These are phyloP conservation scores for Aspergillus fumigatiaffinis DNA, from an alignment of 2,329 filamentous ascomycete species.

Conservation along the genomic window DNA sequence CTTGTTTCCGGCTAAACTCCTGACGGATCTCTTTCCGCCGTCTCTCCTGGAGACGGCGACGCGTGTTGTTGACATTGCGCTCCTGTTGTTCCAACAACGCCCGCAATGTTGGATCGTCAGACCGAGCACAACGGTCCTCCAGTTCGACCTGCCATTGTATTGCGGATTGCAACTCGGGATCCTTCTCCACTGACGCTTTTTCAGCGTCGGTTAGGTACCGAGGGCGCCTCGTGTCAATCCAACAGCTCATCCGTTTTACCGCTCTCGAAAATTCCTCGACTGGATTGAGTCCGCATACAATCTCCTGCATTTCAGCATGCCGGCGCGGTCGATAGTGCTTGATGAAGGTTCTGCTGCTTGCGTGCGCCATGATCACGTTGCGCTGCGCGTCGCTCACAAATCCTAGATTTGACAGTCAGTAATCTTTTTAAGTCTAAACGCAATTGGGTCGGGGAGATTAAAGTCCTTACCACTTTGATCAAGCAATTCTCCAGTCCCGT, in stretches of 20 bases:
- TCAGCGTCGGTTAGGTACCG: slow-evolving; percentile 9
- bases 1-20: no score
- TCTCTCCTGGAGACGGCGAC: no score
- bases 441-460: neutral
- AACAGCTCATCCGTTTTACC: slow-evolving; percentile 15
- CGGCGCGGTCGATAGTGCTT: slow-evolving; percentile 17
- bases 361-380: slow-evolving; percentile 21
- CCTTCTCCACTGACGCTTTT: no score
- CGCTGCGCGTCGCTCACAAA: slow-evolving; percentile 19
- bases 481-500: slow-evolving; percentile 4
- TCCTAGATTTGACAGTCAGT: slow-evolving; percentile 6
- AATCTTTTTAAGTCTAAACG: neutral
- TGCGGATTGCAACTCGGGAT: no score
- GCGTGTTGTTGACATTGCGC: no score
- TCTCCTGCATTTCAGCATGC: slow-evolving; percentile 15
- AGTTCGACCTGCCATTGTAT: no score
- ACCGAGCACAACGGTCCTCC: no score
- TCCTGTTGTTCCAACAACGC: no score
- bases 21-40: no score
- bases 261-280: slow-evolving; percentile 13
- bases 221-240: slow-evolving; percentile 14
- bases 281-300: slow-evolving; percentile 18
- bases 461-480: slow-evolving; percentile 16
- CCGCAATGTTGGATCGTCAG: no score
- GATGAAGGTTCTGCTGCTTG: slow-evolving; percentile 19